Conservation (phyloP, 2,329 filamentous ascomycete species). For the Fragosphaeria purpurea region DNA sequence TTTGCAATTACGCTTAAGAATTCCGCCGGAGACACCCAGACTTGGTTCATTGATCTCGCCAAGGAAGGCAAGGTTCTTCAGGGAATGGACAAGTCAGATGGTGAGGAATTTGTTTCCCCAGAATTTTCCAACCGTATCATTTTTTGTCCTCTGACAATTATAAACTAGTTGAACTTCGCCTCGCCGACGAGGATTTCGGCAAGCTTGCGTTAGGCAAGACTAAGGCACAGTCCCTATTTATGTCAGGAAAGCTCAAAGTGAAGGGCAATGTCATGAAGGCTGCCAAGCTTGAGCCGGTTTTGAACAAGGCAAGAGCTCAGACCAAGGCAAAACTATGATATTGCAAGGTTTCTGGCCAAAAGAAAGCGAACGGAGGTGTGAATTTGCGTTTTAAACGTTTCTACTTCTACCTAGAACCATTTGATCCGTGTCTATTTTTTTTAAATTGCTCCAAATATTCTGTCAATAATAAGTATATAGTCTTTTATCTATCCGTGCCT, state of each 20-base stretch:
- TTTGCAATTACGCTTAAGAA: slow-evolving; percentile 95
- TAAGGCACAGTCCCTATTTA: slow-evolving; percentile 91
- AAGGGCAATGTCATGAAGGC: slow-evolving; percentile 99
- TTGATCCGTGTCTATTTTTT: too few relatives aligned
- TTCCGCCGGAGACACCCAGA: slow-evolving; percentile 62
- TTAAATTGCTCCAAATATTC: too few relatives aligned
- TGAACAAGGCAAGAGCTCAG: slow-evolving; percentile 58
- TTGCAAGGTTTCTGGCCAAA: not conserved
- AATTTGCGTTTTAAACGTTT: too few relatives aligned
- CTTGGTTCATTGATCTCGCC: slow-evolving; percentile 95
- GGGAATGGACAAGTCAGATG: slow-evolving; percentile 71
- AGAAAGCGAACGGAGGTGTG: not conserved
- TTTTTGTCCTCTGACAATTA: not conserved
- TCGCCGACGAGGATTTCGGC: slow-evolving; percentile 80
- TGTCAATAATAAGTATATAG: too few relatives aligned
- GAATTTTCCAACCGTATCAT: too few relatives aligned
- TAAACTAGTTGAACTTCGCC: slow-evolving; percentile 63
- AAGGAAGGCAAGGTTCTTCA: slow-evolving; percentile 73
- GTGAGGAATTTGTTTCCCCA: slow-evolving; percentile 36
- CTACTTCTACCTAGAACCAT: too few relatives aligned
- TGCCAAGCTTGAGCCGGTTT: slow-evolving; percentile 86
- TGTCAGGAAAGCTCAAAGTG: slow-evolving; percentile 97
- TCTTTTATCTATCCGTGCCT: too few relatives aligned
- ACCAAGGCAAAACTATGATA: slow-evolving; percentile 66
- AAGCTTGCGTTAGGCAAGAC: slow-evolving; percentile 77